Evolutionary conservation across 768 basidiomycete genomes (phyloP), one percentile per base, ranked within the genome.

Genomic region (Vararia minispora): DNA sequence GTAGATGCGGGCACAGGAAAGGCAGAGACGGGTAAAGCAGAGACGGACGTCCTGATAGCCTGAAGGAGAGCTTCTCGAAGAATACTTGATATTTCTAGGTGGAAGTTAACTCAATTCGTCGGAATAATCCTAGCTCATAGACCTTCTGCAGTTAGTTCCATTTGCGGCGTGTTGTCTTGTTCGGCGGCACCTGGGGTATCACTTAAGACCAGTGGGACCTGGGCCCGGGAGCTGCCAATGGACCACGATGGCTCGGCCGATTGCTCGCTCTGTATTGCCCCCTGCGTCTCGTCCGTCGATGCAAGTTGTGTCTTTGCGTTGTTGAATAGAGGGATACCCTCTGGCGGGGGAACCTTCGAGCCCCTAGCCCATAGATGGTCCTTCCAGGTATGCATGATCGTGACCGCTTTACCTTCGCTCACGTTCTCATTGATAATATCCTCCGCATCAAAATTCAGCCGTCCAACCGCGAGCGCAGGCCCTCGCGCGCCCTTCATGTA

Each of bases 1-100:
- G 65, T 66, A 9, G 85, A 83, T 0, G 87, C 73, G 0, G 79
- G 63, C 30, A 91, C 77, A 0, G 90, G 88, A 52, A 89, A 84
- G 2, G 71, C 55, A 0, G 72, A 66, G 0, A 66, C 33, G 0
- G 75, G 71, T 1, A 74, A 53, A 1, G 66, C 52, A 0, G 62
- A 49, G 3, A 79, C 60, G 1, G 63, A 59, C 6, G 71, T 69
- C 10, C 59, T 57, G 42, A 89, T 73, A 1, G 73, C 73, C 48
- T 87, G 86, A 2, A 87, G 53, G 16, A 86, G 66, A 3, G 84
- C 68, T 25, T 54, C 58, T 12, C 70, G 72, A 3, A 90, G 68
- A 14, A 80, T 65, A 3, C 57, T 45, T 5, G 75, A 71, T 1
- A 79, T 66, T 50, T 84, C 79, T n/a, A n/a, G n/a, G n/a, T n/a